Base-by-base conservation (phyloP, 2,329 filamentous ascomycete species). In the Penicillium fuscoglaucum region DNA sequence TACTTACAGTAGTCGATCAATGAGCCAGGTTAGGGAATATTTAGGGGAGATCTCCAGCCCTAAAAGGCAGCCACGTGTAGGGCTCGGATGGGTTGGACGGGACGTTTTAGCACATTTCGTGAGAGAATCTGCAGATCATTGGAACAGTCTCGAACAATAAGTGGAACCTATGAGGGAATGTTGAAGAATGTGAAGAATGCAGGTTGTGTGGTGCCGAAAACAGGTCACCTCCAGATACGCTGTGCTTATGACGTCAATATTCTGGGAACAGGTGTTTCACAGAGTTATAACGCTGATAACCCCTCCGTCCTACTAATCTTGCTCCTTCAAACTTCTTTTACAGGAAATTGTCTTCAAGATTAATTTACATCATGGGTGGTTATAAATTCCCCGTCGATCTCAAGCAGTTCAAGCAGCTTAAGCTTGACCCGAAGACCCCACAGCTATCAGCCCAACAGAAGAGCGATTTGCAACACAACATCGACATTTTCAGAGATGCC, bases 401-500 rank as follows among this genome's bases (percentile, higher is more conserved):
- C 26, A 63, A 61, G 48, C 69, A 73, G 48, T 74, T 74, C 69
- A 74, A 74, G 63, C 67, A 70, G 48, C 66, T 77, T 6, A 64
- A 68, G 60, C 68, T 73, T 57, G 72, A 76, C 50, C 67, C 73
- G 17, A 66, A 67, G 43, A 74, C 69, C 54, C 47, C 70, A 2
- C 70, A 70, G 60, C 70, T 77, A n/a, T 67, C 71, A 1, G 59
- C 62, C 3, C 60, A 75, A 44, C 73, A 76, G 60, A 76, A 72
- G 60, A 62, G 66, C 31, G 73, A 76, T 58, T 71, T 77, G 9
- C 63, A 70, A 35, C 64, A 71, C 57, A 77, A 77, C 56, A 76
- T 77, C 56, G 67, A 70, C 47, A 54, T 77, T 52, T 72, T 77
- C 61, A 63, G 74, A 54, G 74, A 77, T 67, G 73, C 74, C 31